Conservation (phyloP, 2,329 filamentous ascomycete genomes). For the Diplodia mutila region DNA sequence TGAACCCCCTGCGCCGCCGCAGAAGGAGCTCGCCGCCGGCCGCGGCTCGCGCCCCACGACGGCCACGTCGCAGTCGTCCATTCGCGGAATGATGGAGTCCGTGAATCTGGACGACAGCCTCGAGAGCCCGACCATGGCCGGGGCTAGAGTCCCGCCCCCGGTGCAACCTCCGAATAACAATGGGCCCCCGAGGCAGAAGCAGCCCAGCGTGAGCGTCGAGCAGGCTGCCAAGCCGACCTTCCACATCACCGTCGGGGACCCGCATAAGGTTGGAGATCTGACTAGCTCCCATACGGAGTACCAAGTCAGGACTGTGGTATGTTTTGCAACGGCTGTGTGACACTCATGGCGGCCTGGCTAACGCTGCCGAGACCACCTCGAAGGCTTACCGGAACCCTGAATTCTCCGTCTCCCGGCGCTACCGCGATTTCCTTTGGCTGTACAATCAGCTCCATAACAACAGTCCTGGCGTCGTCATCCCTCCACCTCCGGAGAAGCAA, state of each 20-base stretch:
- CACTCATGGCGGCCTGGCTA: constrained; percentile 5
- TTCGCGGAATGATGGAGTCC: constrained; percentile 62
- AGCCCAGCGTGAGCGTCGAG: constrained; percentile 87
- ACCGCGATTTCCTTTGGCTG: constrained; percentile 96
- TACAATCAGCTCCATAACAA: constrained; percentile 94
- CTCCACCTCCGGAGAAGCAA: constrained; percentile 96
- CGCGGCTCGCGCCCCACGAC: constrained; percentile 55
- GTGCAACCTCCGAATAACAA: constrained; percentile 58
- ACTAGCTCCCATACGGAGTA: constrained; percentile 98
- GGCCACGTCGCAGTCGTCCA: constrained; percentile 56
- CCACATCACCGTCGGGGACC: constrained; percentile 89
- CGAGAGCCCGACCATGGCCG: constrained; percentile 46
- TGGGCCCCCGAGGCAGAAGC: constrained; percentile 55
- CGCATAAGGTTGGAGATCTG: constrained; percentile 95
- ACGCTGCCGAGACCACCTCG: constrained; percentile 72
- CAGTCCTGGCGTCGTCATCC: constrained; percentile 92
- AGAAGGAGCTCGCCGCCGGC: constrained; percentile 61
- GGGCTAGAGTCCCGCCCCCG: constrained; percentile 67
- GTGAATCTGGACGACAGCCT: constrained; percentile 73
- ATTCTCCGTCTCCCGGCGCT: constrained; percentile 90
- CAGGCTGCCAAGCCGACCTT: constrained; percentile 92
- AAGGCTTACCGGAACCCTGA: constrained; percentile 93
- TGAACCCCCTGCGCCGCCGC: constrained; percentile 68
- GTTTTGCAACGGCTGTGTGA: constrained; percentile 25
- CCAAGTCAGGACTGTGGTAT: constrained; percentile 87